Evolutionary conservation across 1,284 basidiomycete genomes (phyloP), one percentile per base, ranked within the genome.

Genomic region (Peniophora sp.): DNA sequence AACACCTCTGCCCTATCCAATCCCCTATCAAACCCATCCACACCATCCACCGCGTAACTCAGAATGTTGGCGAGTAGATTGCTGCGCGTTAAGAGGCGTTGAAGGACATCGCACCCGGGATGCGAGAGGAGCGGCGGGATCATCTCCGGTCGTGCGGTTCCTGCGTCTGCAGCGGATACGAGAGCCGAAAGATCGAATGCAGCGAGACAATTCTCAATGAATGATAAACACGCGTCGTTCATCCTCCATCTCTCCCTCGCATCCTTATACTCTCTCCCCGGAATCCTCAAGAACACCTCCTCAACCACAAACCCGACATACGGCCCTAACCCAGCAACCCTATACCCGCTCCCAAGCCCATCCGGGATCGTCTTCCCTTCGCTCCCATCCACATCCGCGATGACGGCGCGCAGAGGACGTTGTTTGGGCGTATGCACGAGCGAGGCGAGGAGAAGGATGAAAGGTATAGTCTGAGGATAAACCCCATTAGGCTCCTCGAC

Each of bases 381-480:
- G 27, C 6, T 12, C 0, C 80, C 74, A 44, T 87, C 85, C 1
- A 72, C 65, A 45, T 85, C 83, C 6, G 74, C 63, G 9, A 86
- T 66, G 9, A 79, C 75, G 49, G 81, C 79, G 50, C 78, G 75
- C 25, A 84, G 59, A 0, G 79, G 76, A 3, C 84, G 70, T 43
- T 78, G 77, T 64, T 89, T 89, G 0, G 84, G 78, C 3, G 88
- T 81, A 65, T 92, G 89, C 32, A 90, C 75, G 49, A 98, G 75
- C 0, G 88, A 85, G 52, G 80, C 79, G 51, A 99, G 79, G 51
- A 98, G 79, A 53, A 80, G 80, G 50, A 97, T 69, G 70, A 97
- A 96, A 0, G 92, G 86, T 11, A 92, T 85, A 0, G 93, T 95
- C 3, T 89, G 80, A 0, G 93, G 92, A 65, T 94, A 98, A 48